Evolutionary conservation across 129 eudicot species (phyloP).

Genomic region (Apium graveolens): DNA sequence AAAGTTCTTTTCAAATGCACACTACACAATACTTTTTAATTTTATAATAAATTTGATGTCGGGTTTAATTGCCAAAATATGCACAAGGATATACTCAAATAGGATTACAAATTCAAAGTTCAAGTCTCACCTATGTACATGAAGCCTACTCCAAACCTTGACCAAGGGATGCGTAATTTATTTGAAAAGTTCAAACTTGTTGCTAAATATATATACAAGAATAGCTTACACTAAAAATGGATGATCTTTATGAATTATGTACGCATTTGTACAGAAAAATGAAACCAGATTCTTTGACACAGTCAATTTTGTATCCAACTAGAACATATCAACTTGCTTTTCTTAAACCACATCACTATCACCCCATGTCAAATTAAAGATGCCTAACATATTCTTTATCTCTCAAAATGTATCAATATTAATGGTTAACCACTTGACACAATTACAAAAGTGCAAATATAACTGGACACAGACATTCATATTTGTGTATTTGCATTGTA

Average conservation of each 20-base stretch:
- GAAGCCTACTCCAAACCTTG: background rate
- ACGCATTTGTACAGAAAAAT: background rate
- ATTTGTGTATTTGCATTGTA: background rate
- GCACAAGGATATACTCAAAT: background rate
- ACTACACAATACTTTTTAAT: background rate
- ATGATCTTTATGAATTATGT: background rate
- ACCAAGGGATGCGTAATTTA: background rate
- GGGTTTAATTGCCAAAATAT: background rate
- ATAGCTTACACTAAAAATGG: background rate
- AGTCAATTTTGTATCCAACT: background rate
- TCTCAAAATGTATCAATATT: background rate
- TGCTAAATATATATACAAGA: no score
- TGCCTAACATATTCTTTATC: background rate
- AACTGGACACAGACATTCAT: background rate
- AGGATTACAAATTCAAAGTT: background rate
- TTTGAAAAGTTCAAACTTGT: no score
- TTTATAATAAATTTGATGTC: background rate
- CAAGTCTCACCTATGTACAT: background rate
- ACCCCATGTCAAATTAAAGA: background rate
- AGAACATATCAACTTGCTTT: no score
- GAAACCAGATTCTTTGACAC: background rate
- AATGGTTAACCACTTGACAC: background rate
- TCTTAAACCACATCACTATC: no score
- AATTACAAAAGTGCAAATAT: background rate
- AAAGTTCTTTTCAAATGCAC: background rate